Evolutionary conservation across 2,329 filamentous ascomycete genomes (phyloP).

Genomic region (Aspergillus pseudoterreus): DNA sequence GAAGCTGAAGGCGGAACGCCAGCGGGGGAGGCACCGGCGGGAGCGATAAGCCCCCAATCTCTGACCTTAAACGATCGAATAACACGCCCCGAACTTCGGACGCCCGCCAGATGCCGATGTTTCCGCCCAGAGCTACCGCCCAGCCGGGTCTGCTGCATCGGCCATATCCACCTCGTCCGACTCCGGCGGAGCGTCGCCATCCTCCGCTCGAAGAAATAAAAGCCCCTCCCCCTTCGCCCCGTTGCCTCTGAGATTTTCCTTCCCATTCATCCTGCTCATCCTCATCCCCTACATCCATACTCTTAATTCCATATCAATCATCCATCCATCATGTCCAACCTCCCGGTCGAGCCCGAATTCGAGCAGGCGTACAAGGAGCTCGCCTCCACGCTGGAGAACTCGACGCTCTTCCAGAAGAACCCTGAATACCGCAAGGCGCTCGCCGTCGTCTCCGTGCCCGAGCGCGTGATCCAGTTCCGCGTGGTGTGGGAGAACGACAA

Average conservation of each 20-base stretch:
- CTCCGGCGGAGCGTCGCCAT: slow-evolving; percentile 24
- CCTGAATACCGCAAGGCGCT: slow-evolving; percentile 93
- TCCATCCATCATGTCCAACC: slow-evolving; percentile 66
- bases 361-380: slow-evolving; percentile 99
- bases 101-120: slow-evolving; percentile 13
- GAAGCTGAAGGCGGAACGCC: slow-evolving; percentile 13
- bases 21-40: slow-evolving; percentile 4
- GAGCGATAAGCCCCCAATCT: slow-evolving; percentile 29
- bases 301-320: slow-evolving; percentile 1
- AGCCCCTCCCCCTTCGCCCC: no score
- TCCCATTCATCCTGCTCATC: slow-evolving; percentile 9
- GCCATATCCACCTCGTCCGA: slow-evolving; percentile 26
- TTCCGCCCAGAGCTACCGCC: slow-evolving; percentile 9
- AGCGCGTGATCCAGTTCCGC: slow-evolving; percentile 95
- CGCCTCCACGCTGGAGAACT: slow-evolving; percentile 88
- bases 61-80: slow-evolving; percentile 36
- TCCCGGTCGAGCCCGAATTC: slow-evolving; percentile 90
- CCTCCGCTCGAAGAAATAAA: slow-evolving; percentile 8
- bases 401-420: slow-evolving; percentile 86
- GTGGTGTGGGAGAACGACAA: slow-evolving; percentile 96
- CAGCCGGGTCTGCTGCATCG: slow-evolving; percentile 7
- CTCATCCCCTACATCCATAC: slow-evolving; percentile 1
- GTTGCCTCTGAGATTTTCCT: no score
- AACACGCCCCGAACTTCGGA: slow-evolving; percentile 35
- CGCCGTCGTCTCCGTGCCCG: slow-evolving; percentile 80